Base-by-base conservation (phyloP, 441 rosid genomes). In the Adansonia madagascariensis region DNA sequence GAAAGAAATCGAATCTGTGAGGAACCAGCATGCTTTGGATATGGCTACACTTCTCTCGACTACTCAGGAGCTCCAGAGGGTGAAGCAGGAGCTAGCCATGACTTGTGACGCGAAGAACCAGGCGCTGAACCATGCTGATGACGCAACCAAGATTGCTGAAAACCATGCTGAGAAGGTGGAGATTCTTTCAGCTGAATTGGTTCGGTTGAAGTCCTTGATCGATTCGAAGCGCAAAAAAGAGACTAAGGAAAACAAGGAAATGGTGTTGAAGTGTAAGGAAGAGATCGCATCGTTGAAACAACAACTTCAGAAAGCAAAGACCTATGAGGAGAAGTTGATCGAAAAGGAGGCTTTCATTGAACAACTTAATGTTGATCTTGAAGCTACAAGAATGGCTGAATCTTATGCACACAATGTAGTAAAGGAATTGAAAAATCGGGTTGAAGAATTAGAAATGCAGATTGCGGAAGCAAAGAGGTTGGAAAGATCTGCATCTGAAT, bases 91-190 rank as follows among this genome's bases (percentile, higher is more conserved):
- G 70, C 81, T 92, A 73, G 83, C 87, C 80, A 88, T 86, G 95
- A 88, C 89, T 0, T 82, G 82, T 14, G 98, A 93, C 78, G 92
- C 96, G 5, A 95, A 95, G 86, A 86, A 87, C 77, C 93, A 92
- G 81, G 98, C 99, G 12, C 75, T 95, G 77, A 85, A 76, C 80
- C 92, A 88, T 76, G 97, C 97, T 10, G 96, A 93, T 80, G 92
- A 93, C 73, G 98, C 97, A 0, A 87, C 96, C 6, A 95, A 89
- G 90, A 89, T 92, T 46, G 93, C 97, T 47, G 98, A 95, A 86
- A 87, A 86, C 78, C 94, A 93, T 73, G 94, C 84, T 1, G 94
- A 88, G 80, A 92, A 93, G 82, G 92, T 82, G 78, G 94, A 93
- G 78, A 71, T 85, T 83, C 96, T 95, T 74, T 84, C 96, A 0